Base-by-base conservation (phyloP, 176 grass and related monocot species). In the Triticum aestivum region DNA sequence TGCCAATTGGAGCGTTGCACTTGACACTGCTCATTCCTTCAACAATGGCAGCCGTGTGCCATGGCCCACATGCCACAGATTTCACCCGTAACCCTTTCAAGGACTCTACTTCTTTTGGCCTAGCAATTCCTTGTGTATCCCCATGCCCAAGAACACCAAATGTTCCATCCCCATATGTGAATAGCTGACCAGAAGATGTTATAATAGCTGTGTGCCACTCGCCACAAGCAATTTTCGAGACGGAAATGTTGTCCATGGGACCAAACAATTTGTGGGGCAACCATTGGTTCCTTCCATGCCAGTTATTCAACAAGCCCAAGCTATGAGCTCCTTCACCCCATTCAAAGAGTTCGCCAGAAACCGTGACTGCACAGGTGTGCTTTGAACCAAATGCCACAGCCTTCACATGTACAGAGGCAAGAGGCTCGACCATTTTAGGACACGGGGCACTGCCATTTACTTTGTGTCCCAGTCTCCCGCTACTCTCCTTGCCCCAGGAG, bases 61-160 rank as follows among this genome's bases (percentile, higher is more conserved):
- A 98, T 72, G 96, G 96, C 66, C 96, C 93, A 49, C 96, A 98
- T 45, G 96, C 93, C 41, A 89, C 90, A 5, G 88, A 98, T 83
- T 90, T 96, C 61, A 96, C 91, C 84, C 66, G 83, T 66, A 88
- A 76, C 23, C 93, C 96, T 88, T 95, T 98, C 20, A 98, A 90
- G 62, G 82, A 94, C 64, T 94, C 90, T 20, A 98, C 93, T 86
- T 91, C 88, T 88, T 92, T 96, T 35, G 93, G 96, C 64, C 47
- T 90, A 82, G 84, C 56, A 90, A 92, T 56, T 89, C 90, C 88
- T 77, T 90, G 86, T 4, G 82, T 83, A 88, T 94, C 77, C 32
- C 93, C 96, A 70, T 98, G 96, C 34, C 96, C 96, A 79, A 98
- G 96, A 87, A 98, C 90, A 49, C 93, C 96, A 86, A 98, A 98